Percentiles rank a stretch among this genome's conserved stretches.
Conservation (phyloP, 1,139 yeast genomes). For the Scheffersomyces parashehatae region DNA sequence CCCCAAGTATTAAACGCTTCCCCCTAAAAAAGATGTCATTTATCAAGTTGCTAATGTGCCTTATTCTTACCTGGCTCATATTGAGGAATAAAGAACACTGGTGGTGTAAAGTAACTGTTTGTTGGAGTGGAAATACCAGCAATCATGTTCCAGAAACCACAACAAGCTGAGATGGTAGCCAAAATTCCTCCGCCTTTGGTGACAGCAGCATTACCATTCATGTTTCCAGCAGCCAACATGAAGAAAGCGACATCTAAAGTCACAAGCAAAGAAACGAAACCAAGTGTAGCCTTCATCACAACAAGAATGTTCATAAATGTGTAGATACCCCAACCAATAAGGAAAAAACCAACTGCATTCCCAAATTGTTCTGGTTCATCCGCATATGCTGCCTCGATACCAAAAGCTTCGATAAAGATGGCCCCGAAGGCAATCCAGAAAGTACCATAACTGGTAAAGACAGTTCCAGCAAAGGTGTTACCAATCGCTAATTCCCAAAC, state of each 20-base stretch:
- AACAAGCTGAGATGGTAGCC: conserved; percentile 39
- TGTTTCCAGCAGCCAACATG: conserved; percentile 42
- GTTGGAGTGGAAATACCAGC: conserved; percentile 34
- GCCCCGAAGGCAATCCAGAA: conserved; percentile 42
- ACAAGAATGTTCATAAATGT: conserved; percentile 39
- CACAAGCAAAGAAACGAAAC: conserved; percentile 37
- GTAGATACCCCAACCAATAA: conserved; percentile 48
- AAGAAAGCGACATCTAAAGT: conserved; percentile 40
- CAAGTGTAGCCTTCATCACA: conserved; percentile 46
- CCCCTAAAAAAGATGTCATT: no score
- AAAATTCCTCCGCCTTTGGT: conserved; percentile 47
- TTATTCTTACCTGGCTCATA: no score
- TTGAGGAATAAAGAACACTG: background rate
- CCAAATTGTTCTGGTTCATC: conserved; percentile 23
- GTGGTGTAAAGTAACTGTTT: conserved; percentile 26
- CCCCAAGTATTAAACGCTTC: no score
- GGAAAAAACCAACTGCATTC: conserved; percentile 43
- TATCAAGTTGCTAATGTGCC: no score
- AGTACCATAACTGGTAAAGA: conserved; percentile 36
- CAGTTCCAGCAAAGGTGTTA: conserved; percentile 39
- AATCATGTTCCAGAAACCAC: conserved; percentile 44
- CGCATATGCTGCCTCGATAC: conserved; percentile 29
- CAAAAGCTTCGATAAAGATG: conserved; percentile 31
- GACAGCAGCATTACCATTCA: conserved; percentile 31
- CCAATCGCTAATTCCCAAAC: conserved; percentile 48